Evolutionary conservation across 495 filamentous ascomycete species (phyloP).

Genomic region (Hypoxylon perforatum): DNA sequence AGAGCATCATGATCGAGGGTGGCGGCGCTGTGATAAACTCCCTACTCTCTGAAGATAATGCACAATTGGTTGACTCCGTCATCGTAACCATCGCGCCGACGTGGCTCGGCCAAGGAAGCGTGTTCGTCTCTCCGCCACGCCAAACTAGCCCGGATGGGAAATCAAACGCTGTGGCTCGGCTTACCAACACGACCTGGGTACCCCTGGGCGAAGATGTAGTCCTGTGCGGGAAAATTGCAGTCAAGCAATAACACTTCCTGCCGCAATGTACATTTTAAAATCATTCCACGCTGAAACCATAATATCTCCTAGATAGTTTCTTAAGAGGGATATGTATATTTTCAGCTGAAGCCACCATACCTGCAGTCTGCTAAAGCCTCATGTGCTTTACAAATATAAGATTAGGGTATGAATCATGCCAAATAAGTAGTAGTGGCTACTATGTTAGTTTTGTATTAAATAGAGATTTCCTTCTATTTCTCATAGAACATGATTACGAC

Average conservation of each 20-base stretch:
- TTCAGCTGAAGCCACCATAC: no score
- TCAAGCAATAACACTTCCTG: background rate
- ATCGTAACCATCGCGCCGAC: slow-evolving; percentile 87
- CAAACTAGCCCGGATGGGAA: slow-evolving; percentile 60
- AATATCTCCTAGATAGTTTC: no score
- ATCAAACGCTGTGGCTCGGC: slow-evolving; percentile 67
- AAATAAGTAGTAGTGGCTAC: no score
- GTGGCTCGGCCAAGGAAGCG: slow-evolving; percentile 83
- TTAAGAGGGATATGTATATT: no score
- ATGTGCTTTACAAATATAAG: no score
- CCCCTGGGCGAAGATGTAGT: slow-evolving; percentile 83
- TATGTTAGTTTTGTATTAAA: no score
- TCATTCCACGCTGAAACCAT: no score
- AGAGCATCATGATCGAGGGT: slow-evolving; percentile 90
- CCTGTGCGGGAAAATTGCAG: slow-evolving; percentile 70
- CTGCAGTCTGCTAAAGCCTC: no score
- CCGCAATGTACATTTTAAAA: no score
- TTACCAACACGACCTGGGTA: slow-evolving; percentile 75
- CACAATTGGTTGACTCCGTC: slow-evolving; percentile 74
- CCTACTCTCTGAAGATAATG: slow-evolving; percentile 70
- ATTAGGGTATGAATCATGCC: no score
- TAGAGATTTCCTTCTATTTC: no score
- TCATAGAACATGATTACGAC: no score
- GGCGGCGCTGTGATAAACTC: slow-evolving; percentile 82
- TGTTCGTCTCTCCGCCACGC: slow-evolving; percentile 72